Base-by-base conservation (phyloP, 2,329 filamentous ascomycete genomes). In the Exophiala alcalophila region DNA sequence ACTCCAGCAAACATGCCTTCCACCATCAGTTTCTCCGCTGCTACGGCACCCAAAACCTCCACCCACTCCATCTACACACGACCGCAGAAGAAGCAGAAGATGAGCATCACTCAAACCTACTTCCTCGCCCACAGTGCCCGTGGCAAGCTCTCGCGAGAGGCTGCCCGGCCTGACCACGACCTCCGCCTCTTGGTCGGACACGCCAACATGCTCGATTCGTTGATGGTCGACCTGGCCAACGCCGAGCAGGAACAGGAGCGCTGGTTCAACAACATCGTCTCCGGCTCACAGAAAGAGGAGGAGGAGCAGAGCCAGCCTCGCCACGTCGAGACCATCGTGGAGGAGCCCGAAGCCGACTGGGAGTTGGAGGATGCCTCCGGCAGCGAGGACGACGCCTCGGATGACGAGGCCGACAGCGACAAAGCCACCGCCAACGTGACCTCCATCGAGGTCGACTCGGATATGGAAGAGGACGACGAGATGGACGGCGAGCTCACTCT, bases 81-180 rank as follows among this genome's bases (percentile, higher is more conserved):
- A 30, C 50, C 55, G n/a, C 47, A 49, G 32, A 67, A 64, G 51
- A 76, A 72, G 57, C 54, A 89, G 70, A 90, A 84, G 72, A 97
- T 97, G 92, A 94, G 86, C 66, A 84, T 97, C 73, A 94, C 91
- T 19, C 89, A 96, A 72, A 97, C 91, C 50, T 98, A 97, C 84
- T 95, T 88, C 74, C 84, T 97, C 60, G 92, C 92, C 65, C 90
- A 95, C 77, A 91, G 90, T 70, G 92, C 92, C 64, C 83, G 92
- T 67, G 84, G 83, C 59, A 98, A 98, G 88, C 89, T 98, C 63
- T 89, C 89, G 55, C 80, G 78, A 54, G 91, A 97, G 73, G 92
- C 92, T 73, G 81, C 83, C 68, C 84, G 84, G 61, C 76, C 87
- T 59, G 91, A 97, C 65, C 92, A 97, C 77, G 83, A 97, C 74